phyloP scores from a whole-genome alignment of 257 asterid species.

The Perilla frutescens region DNA sequence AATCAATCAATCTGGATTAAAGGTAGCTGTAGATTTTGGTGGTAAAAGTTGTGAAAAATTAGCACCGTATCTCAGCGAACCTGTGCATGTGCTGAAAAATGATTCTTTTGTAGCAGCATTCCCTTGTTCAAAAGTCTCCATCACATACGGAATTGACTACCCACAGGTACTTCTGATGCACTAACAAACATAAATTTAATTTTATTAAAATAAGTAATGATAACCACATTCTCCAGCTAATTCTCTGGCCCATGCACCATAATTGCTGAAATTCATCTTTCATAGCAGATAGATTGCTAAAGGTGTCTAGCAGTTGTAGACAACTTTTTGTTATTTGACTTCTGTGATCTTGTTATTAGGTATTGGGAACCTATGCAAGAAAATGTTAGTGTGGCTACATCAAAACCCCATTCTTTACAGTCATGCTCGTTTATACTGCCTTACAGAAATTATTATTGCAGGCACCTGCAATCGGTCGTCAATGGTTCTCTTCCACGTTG shows the following conservation, averaged over 20 bases:
- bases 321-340: constrained; percentile 3
- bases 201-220: constrained; percentile 1
- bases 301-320: neutral
- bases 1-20: constrained; percentile 70
- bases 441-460: constrained; percentile 36
- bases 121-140: constrained; percentile 60
- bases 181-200: neutral
- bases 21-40: constrained; percentile 61
- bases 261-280: constrained; percentile 28
- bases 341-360: neutral
- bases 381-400: constrained; percentile 14
- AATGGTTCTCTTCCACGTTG: constrained; percentile 76
- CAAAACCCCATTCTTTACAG: constrained; percentile 19
- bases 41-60: constrained; percentile 64
- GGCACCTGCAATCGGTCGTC: constrained; percentile 88
- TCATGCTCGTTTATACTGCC: constrained; percentile 4
- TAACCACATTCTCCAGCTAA: constrained; percentile 5
- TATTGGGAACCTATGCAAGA: constrained; percentile 11
- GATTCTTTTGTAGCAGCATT: constrained; percentile 84
- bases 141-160: constrained; percentile 84
- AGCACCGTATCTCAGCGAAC: constrained; percentile 78
- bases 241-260: constrained; percentile 12
- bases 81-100: constrained; percentile 64
- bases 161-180: constrained; percentile 58
- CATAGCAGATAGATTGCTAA: constrained; percentile 16